Evolutionary conservation across 306 rosid species (phyloP), one percentile per base, ranked within the genome.

Genomic region (Glycine tomentella): DNA sequence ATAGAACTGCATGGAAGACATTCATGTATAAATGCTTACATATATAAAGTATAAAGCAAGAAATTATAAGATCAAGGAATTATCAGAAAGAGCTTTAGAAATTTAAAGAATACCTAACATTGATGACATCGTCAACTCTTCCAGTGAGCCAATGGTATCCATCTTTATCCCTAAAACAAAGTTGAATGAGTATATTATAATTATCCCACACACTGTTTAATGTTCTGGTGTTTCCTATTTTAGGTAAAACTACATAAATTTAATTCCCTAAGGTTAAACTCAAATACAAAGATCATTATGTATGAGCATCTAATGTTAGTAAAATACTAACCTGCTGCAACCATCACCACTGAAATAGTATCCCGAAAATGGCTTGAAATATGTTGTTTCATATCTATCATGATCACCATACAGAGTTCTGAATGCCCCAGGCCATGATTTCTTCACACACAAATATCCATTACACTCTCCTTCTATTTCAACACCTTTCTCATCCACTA

Each of bases 391-490:
- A 38, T 95, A 95, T 95, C 98, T 90, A 84, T 95, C 99, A 67
- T 95, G 99, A 71, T 95, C 99, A 80, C 94, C 95, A 42, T 87
- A 93, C 36, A 95, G 97, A 55, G 99, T 95, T 79, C 99, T 90
- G 87, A 95, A 95, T 68, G 99, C 99, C 75, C 98, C 98, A n/a
- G 99, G 99, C 98, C 99, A 93, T 25, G 99, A 93, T 69, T 79
- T 79, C 84, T 92, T 95, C 62, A 95, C 71, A 82, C 99, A 95
- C 84, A 95, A 82, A 87, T 90, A 95, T 44, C 99, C 99, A 61
- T 88, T 95, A 83, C 98, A 95, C 86, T 90, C 98, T 6, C 99
- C 98, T 81, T 95, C 90, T 73, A 95, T 74, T 89, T 93, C 99
- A 80, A 88, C 83, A 63, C 99, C 99, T 69, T 93, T 95, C 80